phyloP scores from a whole-genome alignment of 495 filamentous ascomycete genomes.

The Tuber melanosporum region DNA sequence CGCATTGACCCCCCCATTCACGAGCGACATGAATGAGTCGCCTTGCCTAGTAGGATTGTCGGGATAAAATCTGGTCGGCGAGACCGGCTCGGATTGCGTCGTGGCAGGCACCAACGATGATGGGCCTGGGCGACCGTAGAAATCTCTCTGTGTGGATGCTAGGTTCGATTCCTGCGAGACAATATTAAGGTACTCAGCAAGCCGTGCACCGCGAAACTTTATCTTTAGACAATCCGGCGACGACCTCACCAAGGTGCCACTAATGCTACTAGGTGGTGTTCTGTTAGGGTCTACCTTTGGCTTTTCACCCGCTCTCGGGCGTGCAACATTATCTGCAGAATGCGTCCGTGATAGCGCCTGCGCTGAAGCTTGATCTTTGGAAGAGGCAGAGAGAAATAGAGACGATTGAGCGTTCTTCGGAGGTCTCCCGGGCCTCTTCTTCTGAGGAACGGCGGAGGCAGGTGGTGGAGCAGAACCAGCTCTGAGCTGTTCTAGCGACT shows the following conservation, averaged over 20 bases:
- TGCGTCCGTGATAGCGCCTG: slow-evolving; percentile 30
- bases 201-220: background rate
- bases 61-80: slow-evolving; percentile 30
- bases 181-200: slow-evolving; percentile 6
- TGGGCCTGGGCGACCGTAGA: background rate
- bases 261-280: slow-evolving; percentile 2
- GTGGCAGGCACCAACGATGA: slow-evolving; percentile 16
- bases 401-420: slow-evolving; percentile 29
- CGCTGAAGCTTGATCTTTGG: slow-evolving; percentile 19
- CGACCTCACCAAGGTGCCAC: background rate
- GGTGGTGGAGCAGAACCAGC: slow-evolving; percentile 28
- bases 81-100: slow-evolving; percentile 35
- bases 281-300: slow-evolving; percentile 5
- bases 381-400: slow-evolving; percentile 21
- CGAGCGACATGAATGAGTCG: slow-evolving; percentile 18
- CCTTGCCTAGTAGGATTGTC: slow-evolving; percentile 26
- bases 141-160: background rate
- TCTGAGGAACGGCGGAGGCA: slow-evolving; percentile 12
- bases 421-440: slow-evolving; percentile 33
- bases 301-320: background rate
- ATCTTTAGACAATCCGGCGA: background rate
- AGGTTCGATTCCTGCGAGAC: slow-evolving; percentile 4
- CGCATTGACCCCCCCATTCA: slow-evolving; percentile 14
- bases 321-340: slow-evolving; percentile 28
- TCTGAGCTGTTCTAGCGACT: slow-evolving; percentile 23